phyloP scores from a whole-genome alignment of 495 filamentous ascomycete genomes.

The Jackrogersella multiformis region DNA sequence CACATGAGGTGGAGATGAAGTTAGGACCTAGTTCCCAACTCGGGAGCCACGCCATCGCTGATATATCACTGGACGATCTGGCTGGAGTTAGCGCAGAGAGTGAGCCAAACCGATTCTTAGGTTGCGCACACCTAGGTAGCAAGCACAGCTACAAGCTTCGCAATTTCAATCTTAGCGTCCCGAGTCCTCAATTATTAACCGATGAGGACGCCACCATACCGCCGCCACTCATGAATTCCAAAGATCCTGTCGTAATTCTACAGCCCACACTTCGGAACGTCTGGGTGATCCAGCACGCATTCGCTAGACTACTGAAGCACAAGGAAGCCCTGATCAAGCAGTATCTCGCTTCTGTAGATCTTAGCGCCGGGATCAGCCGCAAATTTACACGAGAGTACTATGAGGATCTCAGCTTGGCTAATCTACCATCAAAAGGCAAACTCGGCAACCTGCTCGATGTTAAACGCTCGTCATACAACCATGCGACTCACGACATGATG shows the following conservation, averaged over 20 bases:
- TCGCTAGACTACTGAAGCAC: conserved; percentile 13
- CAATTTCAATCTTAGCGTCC: not conserved
- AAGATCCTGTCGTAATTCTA: conserved; percentile 3
- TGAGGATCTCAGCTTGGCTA: conserved; percentile 16
- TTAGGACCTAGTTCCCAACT: not conserved
- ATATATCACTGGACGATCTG: conserved; percentile 6
- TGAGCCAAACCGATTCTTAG: conserved; percentile 16
- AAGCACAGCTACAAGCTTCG: conserved; percentile 34
- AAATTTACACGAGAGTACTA: conserved; percentile 37
- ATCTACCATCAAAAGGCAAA: conserved; percentile 30
- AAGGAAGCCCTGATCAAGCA: conserved; percentile 27
- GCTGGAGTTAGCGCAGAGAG: conserved; percentile 3
- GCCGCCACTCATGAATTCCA: not conserved
- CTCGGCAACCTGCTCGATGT: conserved; percentile 35
- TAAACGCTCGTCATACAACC: conserved; percentile 21
- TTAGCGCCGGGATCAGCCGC: not conserved
- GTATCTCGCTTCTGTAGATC: conserved; percentile 7
- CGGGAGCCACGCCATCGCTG: not conserved
- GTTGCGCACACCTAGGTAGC: not conserved
- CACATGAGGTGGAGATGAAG: conserved; percentile 7
- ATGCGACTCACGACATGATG: conserved; percentile 24
- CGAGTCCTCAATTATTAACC: conserved; percentile 5
- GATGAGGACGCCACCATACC: not conserved
- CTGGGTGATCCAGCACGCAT: conserved; percentile 35
- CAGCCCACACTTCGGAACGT: conserved; percentile 35